Percentiles rank a stretch among this genome's conserved stretches.
These are phyloP conservation scores for Fusarium xyrophilum DNA, from an alignment of 2,329 filamentous ascomycete genomes.

Conservation along the genomic window DNA sequence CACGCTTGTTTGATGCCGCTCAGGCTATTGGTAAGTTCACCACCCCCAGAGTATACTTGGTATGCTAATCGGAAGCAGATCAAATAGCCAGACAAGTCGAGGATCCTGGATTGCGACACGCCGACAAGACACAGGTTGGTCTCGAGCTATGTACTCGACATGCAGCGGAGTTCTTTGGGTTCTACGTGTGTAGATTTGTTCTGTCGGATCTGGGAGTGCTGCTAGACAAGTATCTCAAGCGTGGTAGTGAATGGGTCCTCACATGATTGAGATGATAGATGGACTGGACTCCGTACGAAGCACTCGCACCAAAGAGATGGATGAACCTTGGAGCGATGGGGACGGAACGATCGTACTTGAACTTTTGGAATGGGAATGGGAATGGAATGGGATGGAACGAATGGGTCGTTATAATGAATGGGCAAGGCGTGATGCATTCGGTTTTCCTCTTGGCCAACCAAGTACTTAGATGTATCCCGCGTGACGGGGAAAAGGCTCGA, in stretches of 20 bases:
- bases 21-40: slow-evolving; percentile 81
- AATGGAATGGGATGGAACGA: not conserved
- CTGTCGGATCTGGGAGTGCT: slow-evolving; percentile 82
- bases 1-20: slow-evolving; percentile 88
- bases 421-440: slow-evolving; percentile 33
- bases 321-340: not conserved
- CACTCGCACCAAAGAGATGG: not conserved
- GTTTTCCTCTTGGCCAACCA: slow-evolving; percentile 25
- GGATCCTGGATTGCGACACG: slow-evolving; percentile 89
- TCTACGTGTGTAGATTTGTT: slow-evolving; percentile 96
- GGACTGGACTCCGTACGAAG: not conserved
- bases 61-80: slow-evolving; percentile 62
- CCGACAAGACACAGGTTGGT: slow-evolving; percentile 92
- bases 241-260: slow-evolving; percentile 91
- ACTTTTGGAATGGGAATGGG: not conserved
- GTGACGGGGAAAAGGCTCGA: slow-evolving; percentile 34
- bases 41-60: accelerated
- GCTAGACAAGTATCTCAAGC: slow-evolving; percentile 96
- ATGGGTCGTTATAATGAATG: slow-evolving; percentile 17
- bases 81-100: slow-evolving; percentile 96
- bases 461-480: slow-evolving; percentile 34
- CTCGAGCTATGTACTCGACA: slow-evolving; percentile 92
- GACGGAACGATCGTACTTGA: not conserved
- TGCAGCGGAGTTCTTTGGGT: slow-evolving; percentile 96
- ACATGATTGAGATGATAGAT: slow-evolving; percentile 38